Conservation (phyloP, 805 yeast genomes). For the Lipomyces kockii region DNA sequence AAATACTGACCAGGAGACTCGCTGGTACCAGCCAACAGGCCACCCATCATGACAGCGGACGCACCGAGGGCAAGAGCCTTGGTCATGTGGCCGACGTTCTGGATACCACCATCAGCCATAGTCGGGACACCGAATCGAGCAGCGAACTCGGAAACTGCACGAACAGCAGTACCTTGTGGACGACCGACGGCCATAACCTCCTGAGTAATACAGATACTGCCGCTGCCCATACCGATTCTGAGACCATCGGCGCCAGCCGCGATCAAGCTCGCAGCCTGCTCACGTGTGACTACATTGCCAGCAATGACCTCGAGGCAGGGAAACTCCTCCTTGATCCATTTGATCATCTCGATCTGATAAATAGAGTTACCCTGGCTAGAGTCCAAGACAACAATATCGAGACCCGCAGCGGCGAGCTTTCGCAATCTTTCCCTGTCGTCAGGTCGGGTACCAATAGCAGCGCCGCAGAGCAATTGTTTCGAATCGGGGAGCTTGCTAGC, state of each 20-base stretch:
- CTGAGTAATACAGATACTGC: slow-evolving; percentile 98
- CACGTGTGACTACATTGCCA: slow-evolving; percentile 98
- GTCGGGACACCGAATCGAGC: slow-evolving; percentile 96
- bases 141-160: slow-evolving; percentile 90
- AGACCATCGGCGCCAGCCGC: slow-evolving; percentile 97
- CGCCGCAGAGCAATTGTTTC: slow-evolving; percentile 97
- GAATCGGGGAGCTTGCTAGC: slow-evolving; percentile 93
- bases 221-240: slow-evolving; percentile 99
- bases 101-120: slow-evolving; percentile 99
- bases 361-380: slow-evolving; percentile 97
- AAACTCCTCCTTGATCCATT: slow-evolving; percentile 81
- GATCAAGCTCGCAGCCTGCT: slow-evolving; percentile 95
- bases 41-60: slow-evolving; percentile 98
- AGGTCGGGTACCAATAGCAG: slow-evolving; percentile 93
- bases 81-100: slow-evolving; percentile 97
- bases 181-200: slow-evolving; percentile 99
- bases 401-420: slow-evolving; percentile 90
- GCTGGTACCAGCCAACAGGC: slow-evolving; percentile 96
- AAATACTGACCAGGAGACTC: slow-evolving; percentile 99
- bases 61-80: slow-evolving; percentile 98
- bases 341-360: slow-evolving; percentile 91
- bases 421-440: slow-evolving; percentile 84
- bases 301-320: slow-evolving; percentile 89
- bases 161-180: slow-evolving; percentile 99
- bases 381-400: slow-evolving; percentile 93